A percentile compares a stretch with the other conserved stretches of the same genome.
Evolutionary conservation across 2,329 filamentous ascomycete species (phyloP).

Genomic region (Xylariaceae sp.): DNA sequence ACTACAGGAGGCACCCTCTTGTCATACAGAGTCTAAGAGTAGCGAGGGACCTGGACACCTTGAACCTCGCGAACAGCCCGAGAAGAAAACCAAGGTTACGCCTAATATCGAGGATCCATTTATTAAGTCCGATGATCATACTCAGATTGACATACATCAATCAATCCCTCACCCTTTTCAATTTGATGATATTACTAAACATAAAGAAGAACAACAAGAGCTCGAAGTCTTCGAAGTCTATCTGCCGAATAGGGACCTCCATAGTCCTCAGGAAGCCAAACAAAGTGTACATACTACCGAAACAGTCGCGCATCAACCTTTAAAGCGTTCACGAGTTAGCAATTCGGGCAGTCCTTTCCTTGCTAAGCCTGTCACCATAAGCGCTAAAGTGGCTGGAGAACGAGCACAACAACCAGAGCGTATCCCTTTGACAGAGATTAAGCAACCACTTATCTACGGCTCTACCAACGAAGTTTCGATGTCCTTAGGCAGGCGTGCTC

Average conservation of each 20-base stretch:
- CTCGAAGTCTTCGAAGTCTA: background rate
- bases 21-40: background rate
- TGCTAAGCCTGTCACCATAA: background rate
- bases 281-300: background rate
- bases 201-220: constrained; percentile 3
- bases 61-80: background rate
- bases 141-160: background rate
- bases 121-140: background rate
- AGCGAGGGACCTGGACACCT: background rate
- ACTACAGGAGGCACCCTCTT: background rate
- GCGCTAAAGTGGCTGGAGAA: background rate
- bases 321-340: background rate
- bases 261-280: background rate
- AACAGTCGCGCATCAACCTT: background rate
- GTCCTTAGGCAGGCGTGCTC: too few species aligned
- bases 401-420: background rate
- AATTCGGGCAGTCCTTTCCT: background rate
- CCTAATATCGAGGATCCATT: background rate
- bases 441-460: too few species aligned
- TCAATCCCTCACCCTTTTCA: background rate
- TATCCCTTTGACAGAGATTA: background rate
- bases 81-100: background rate
- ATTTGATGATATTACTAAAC: background rate
- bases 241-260: background rate
- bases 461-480: too few species aligned